These are phyloP conservation scores for Phytophthora aleatoria DNA, from an alignment of 352 stramenopile genomes.

Conservation along the genomic window DNA sequence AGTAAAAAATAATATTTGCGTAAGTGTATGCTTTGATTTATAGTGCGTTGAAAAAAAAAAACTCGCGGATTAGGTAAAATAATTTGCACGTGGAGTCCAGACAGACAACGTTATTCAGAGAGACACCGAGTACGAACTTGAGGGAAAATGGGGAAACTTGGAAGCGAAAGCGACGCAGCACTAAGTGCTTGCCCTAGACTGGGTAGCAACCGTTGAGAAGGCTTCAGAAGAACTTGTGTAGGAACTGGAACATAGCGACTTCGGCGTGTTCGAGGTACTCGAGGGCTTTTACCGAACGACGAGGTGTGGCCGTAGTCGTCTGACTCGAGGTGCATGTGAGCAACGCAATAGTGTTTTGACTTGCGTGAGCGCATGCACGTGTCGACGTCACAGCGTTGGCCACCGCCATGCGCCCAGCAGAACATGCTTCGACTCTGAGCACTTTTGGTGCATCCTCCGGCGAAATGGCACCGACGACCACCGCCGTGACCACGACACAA, in stretches of 20 bases:
- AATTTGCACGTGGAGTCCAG: neutral
- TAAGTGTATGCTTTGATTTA: neutral
- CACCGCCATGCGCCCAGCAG: constrained; percentile 73
- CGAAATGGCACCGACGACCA: constrained; percentile 65
- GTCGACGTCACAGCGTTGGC: constrained; percentile 65
- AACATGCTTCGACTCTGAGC: constrained; percentile 71
- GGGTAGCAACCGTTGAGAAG: constrained; percentile 33
- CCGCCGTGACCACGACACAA: constrained; percentile 72
- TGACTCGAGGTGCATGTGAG: constrained; percentile 51
- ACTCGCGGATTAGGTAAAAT: neutral
- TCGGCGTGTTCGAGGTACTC: constrained; percentile 9
- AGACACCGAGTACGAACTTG: neutral
- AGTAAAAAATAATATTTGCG: constrained; percentile 17
- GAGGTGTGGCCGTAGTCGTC: constrained; percentile 1
- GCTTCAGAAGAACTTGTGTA: constrained; percentile 6
- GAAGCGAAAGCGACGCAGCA: constrained; percentile 45
- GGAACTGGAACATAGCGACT: constrained; percentile 26
- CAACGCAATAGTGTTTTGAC: constrained; percentile 67
- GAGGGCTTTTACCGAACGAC: constrained; percentile 17
- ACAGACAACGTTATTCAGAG: neutral
- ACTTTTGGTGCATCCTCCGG: constrained; percentile 60
- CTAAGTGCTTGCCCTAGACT: constrained; percentile 57
- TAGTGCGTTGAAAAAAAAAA: neutral
- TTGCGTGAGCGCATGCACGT: constrained; percentile 73
- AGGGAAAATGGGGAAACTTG: constrained; percentile 45